These are phyloP conservation scores for Datura wrightii DNA, from an alignment of 257 asterid species.

Conservation along the genomic window DNA sequence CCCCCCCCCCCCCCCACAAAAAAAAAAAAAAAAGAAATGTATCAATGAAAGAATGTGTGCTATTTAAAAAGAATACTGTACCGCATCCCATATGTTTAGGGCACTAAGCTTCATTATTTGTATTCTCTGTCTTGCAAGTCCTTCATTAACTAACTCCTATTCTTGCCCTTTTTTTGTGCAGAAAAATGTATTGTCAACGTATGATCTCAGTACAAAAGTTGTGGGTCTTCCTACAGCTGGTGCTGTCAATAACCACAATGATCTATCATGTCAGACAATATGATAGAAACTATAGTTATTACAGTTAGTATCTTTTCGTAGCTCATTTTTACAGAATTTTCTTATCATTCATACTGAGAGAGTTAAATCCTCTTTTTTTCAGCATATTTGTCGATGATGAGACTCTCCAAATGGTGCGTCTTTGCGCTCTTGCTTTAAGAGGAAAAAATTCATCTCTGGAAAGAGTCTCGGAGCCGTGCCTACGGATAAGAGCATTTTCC, in stretches of 20 bases:
- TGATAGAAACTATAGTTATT: neutral
- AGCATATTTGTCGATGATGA: neutral
- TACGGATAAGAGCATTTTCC: slow-evolving; percentile 2
- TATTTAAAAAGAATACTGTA: neutral
- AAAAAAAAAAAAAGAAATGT: too few relatives aligned
- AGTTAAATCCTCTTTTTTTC: neutral
- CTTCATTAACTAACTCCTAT: neutral
- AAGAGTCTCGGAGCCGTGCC: neutral
- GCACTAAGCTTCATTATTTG: too few relatives aligned
- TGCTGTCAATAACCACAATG: slow-evolving; percentile 34
- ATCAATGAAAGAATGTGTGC: neutral
- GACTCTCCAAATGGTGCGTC: neutral
- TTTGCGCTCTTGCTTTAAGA: neutral
- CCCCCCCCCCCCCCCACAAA: too few relatives aligned
- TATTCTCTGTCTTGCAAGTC: too few relatives aligned
- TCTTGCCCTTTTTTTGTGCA: slow-evolving; percentile 44
- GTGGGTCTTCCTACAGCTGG: slow-evolving; percentile 48
- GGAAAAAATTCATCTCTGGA: neutral
- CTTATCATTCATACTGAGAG: neutral
- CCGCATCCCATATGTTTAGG: too few relatives aligned
- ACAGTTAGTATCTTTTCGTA: neutral
- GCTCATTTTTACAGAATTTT: neutral
- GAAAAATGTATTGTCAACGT: slow-evolving; percentile 64
- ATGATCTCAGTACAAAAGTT: slow-evolving; percentile 50
- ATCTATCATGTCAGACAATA: slow-evolving; percentile 39